A percentile compares a stretch with the other conserved stretches of the same genome.
These are phyloP conservation scores for Ustilago esculenta DNA, from an alignment of 1,284 basidiomycete genomes.

Conservation along the genomic window DNA sequence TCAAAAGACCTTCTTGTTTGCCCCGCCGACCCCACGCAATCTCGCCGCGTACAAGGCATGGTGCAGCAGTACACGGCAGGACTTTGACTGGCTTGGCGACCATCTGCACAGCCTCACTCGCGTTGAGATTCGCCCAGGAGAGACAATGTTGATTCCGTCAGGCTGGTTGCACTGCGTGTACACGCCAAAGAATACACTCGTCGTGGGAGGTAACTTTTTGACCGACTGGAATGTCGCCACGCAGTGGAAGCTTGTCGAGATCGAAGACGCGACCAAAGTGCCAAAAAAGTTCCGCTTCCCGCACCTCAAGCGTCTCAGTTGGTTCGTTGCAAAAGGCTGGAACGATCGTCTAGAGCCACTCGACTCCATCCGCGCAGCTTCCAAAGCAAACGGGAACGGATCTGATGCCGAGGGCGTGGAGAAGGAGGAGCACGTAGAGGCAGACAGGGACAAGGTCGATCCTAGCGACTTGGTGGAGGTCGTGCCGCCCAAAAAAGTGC, in stretches of 20 bases:
- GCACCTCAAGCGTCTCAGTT: slow-evolving; percentile 66
- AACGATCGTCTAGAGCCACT: slow-evolving; percentile 27
- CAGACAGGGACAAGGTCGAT: neutral
- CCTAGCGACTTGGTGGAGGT: slow-evolving; percentile 4
- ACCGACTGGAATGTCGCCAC: slow-evolving; percentile 48
- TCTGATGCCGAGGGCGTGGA: neutral
- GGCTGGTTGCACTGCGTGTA: slow-evolving; percentile 98
- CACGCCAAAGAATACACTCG: slow-evolving; percentile 89
- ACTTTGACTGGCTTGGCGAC: slow-evolving; percentile 88
- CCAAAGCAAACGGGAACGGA: neutral
- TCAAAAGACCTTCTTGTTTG: slow-evolving; percentile 88
- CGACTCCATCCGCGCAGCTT: neutral
- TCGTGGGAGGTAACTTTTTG: slow-evolving; percentile 89
- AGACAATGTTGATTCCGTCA: slow-evolving; percentile 77
- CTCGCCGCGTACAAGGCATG: slow-evolving; percentile 86
- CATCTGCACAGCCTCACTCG: slow-evolving; percentile 86
- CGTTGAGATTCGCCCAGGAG: slow-evolving; percentile 81
- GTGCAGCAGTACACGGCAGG: slow-evolving; percentile 78
- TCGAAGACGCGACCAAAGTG: slow-evolving; percentile 90
- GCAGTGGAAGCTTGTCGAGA: slow-evolving; percentile 83
- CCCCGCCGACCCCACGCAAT: slow-evolving; percentile 83
- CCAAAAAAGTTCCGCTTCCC: slow-evolving; percentile 96
- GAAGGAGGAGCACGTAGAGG: neutral
- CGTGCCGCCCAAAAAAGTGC: slow-evolving; percentile 21
- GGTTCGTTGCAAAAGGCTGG: slow-evolving; percentile 66